Conservation (phyloP, 73 alveolate genomes). For the Effrenium voratum region DNA sequence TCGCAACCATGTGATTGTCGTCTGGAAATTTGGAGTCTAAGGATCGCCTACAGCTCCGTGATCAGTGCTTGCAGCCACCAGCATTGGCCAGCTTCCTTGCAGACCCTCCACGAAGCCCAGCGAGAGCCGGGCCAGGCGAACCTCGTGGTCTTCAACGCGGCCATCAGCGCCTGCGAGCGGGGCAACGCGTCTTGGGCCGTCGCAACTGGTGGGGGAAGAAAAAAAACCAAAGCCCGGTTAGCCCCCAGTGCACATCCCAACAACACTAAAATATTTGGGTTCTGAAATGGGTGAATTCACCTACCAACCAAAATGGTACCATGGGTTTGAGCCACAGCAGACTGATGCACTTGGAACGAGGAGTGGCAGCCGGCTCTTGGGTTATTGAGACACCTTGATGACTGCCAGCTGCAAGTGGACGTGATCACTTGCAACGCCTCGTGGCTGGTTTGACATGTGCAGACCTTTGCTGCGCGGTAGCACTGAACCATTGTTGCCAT, state of each 20-base stretch:
- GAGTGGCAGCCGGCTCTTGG: slow-evolving; percentile 2
- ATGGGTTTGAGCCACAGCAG: no score
- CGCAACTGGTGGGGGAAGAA: no score
- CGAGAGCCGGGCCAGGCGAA: neutral
- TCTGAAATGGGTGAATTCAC: no score
- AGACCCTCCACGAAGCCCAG: neutral
- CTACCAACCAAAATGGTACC: no score
- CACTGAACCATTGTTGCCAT: neutral
- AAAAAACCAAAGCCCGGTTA: no score
- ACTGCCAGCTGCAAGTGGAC: neutral
- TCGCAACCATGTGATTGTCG: neutral
- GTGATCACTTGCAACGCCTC: slow-evolving; percentile 31
- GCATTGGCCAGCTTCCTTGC: slow-evolving; percentile 2
- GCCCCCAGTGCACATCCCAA: no score
- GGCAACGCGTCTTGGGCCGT: slow-evolving; percentile 28
- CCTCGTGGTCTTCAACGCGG: slow-evolving; percentile 26
- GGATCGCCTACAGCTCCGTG: slow-evolving; percentile 11
- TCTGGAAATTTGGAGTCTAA: neutral
- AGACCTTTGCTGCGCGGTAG: neutral
- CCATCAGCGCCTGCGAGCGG: slow-evolving; percentile 42
- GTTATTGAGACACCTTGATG: neutral
- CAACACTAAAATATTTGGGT: no score
- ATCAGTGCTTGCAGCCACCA: neutral
- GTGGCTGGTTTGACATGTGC: neutral
- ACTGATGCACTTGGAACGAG: no score